phyloP scores from a whole-genome alignment of 441 rosid genomes.

The Eruca vesicaria region DNA sequence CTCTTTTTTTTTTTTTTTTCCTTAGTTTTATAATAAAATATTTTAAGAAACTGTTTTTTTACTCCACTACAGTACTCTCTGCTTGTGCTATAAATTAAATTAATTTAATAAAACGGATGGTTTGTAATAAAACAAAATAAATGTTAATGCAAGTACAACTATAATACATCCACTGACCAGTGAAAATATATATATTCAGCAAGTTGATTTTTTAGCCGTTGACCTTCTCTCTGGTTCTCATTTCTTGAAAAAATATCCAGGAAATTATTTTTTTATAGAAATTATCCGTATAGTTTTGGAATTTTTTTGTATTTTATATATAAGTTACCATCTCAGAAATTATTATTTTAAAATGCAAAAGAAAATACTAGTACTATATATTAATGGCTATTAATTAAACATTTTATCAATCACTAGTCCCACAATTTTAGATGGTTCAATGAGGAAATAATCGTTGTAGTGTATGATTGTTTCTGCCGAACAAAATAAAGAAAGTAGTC shows the following conservation, averaged over 20 bases:
- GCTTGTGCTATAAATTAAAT: not conserved
- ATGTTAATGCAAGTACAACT: not conserved
- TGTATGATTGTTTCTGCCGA: not conserved
- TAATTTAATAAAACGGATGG: not conserved
- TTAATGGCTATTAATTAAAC: not conserved
- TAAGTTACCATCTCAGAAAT: not conserved
- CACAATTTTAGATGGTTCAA: not conserved
- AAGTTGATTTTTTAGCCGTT: constrained; percentile 16
- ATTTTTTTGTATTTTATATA: not conserved
- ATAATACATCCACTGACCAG: constrained; percentile 17
- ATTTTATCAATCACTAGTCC: not conserved
- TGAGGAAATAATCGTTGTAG: not conserved
- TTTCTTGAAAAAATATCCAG: not conserved
- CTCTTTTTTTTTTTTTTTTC: not conserved
- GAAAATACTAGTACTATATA: not conserved
- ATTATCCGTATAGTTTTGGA: not conserved
- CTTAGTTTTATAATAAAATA: not conserved
- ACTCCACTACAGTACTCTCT: constrained; percentile 3
- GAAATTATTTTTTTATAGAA: not conserved
- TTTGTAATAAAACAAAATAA: not conserved
- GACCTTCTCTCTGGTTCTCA: constrained; percentile 2
- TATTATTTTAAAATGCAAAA: not conserved
- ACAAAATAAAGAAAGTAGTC: not conserved
- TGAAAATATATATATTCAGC: not conserved
- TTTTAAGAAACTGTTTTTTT: constrained; percentile 16